Evolutionary conservation across 1,139 yeast species (phyloP), one percentile per base, ranked within the genome.

Genomic region (Arxiozyma telluris): DNA sequence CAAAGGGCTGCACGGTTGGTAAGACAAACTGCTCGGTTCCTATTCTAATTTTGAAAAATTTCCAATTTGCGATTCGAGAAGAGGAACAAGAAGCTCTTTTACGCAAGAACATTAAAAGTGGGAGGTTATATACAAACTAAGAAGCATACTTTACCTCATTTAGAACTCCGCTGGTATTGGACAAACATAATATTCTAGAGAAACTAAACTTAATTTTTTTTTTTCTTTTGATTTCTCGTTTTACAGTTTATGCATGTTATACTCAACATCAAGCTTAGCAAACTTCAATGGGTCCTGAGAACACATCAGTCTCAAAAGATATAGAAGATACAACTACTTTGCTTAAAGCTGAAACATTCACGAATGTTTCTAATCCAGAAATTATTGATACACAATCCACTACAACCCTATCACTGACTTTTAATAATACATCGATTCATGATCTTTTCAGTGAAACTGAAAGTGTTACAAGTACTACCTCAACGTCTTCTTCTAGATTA

Each of bases 401-500:
- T 15, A 34, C 39, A 12, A 17, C 39, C 12, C 3, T 34, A 2
- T 34, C 39, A 15, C 17, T 34, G 17, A 34, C 39, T 34, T 15
- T 34, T 12, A 8, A 34, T 15, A 12, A 15, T 6, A 34, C 17
- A 34, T 11, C 39, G 17, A 34, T 4, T 12, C n/a, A 15, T 34
- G 23, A 21, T 5, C 25, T 6, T 12, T 22, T 43, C n/a, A 45
- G 48, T 45, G 48, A 45, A 20, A 45, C 39, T 22, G 44, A 7
- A 23, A 47, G 44, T 22, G 48, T 46, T 12, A 44, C 27, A 1
- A 50, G 51, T 21, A 39, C 54, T 15, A 49, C 53, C 3, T 50
- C 41, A 42, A 50, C 47, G 12, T 18, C 50, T 25, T 42, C 47
- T 8, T 49, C 51, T 4, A 72, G 87, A 57, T 75, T 80, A 0